phyloP scores from a whole-genome alignment of 345 rosid species.

The Geranium rotundifolium region DNA sequence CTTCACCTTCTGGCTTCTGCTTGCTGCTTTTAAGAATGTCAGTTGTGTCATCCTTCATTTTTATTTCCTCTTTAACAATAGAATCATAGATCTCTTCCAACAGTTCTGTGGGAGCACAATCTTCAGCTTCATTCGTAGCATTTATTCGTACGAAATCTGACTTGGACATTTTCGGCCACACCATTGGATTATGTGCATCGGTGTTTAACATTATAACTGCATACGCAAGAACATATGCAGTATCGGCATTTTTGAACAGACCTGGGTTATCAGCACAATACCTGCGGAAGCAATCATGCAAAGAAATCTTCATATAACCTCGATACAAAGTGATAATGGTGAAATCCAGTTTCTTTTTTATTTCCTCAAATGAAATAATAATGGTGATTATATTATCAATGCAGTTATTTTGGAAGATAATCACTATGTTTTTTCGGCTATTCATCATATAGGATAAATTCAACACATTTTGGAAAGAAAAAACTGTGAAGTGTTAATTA shows the following conservation, averaged over 20 bases:
- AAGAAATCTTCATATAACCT: neutral
- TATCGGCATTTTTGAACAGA: constrained; percentile 93
- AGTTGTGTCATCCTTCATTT: constrained; percentile 69
- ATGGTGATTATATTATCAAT: neutral
- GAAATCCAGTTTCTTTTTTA: neutral
- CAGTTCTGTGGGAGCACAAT: constrained; percentile 71
- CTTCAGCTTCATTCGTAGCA: constrained; percentile 67
- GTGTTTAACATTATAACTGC: constrained; percentile 96
- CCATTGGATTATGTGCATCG: constrained; percentile 94
- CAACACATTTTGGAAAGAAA: neutral
- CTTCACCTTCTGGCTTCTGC: constrained; percentile 76
- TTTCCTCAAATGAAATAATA: neutral
- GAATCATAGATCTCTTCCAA: constrained; percentile 92
- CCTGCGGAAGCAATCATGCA: constrained; percentile 26
- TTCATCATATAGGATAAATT: neutral
- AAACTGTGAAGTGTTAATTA: neutral
- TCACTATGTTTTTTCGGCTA: neutral
- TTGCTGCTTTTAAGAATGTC: constrained; percentile 43
- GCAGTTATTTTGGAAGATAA: neutral
- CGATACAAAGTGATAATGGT: neutral
- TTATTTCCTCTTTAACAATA: constrained; percentile 89
- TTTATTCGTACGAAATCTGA: constrained; percentile 82
- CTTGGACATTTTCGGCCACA: constrained; percentile 97
- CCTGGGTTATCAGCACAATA: constrained; percentile 94
- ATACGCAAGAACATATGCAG: constrained; percentile 99